Conservation (phyloP, 805 yeast species). For the Yarrowia divulgata region DNA sequence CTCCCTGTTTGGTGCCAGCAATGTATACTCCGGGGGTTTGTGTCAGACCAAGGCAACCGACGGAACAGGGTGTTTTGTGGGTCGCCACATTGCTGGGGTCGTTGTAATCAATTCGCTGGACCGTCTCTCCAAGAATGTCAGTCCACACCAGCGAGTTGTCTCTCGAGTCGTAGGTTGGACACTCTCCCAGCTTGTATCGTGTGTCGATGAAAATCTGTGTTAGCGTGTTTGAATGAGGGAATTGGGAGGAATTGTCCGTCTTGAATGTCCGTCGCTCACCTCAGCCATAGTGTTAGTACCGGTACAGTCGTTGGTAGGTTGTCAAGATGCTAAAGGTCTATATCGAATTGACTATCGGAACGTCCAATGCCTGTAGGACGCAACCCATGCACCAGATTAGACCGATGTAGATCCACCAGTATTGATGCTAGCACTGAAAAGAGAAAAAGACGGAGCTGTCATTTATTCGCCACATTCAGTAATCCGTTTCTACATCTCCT, state of each 20-base stretch:
- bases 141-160: conserved; percentile 48
- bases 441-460: too few relatives aligned
- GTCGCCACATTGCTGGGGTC: background rate
- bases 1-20: conserved; percentile 28
- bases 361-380: background rate
- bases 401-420: too few relatives aligned
- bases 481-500: too few relatives aligned
- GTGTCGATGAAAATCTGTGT: conserved; percentile 44
- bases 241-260: too few relatives aligned
- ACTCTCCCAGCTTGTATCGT: conserved; percentile 47
- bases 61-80: conserved; percentile 18
- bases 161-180: conserved; percentile 49
- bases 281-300: background rate
- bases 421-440: too few relatives aligned
- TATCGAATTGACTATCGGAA: conserved; percentile 6
- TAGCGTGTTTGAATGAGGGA: background rate
- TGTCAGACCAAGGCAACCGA: conserved; percentile 28
- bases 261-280: background rate
- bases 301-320: background rate
- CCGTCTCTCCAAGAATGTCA: conserved; percentile 47
- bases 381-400: background rate
- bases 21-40: conserved; percentile 23
- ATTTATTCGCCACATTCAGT: too few relatives aligned
- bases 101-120: conserved; percentile 42
- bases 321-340: background rate